Percentiles rank a stretch among this genome's conserved stretches.
Conservation (phyloP, 345 rosid species). For the Citrus trifoliata region DNA sequence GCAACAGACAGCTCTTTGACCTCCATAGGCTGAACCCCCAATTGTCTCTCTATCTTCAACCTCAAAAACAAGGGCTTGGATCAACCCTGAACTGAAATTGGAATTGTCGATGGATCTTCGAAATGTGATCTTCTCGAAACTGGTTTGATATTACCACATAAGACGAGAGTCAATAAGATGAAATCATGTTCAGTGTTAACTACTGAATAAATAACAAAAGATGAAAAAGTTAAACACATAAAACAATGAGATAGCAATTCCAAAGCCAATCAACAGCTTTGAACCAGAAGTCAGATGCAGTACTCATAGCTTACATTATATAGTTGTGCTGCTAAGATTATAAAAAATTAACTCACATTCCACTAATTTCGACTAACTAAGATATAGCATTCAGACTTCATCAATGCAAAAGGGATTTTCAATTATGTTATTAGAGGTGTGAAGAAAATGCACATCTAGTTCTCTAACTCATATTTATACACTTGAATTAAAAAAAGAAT, state of each 20-base stretch:
- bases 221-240: neutral
- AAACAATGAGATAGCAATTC: neutral
- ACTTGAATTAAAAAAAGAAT: neutral
- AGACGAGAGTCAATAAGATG: constrained; percentile 13
- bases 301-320: neutral
- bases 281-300: neutral
- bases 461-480: neutral
- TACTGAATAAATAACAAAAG: neutral
- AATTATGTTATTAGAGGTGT: neutral
- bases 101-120: constrained; percentile 44
- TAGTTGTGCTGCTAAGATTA: neutral
- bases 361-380: neutral
- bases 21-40: constrained; percentile 98
- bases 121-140: constrained; percentile 82
- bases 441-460: neutral
- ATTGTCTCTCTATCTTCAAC: constrained; percentile 81
- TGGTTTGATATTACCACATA: constrained; percentile 25
- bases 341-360: neutral
- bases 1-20: constrained; percentile 95
- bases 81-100: constrained; percentile 47
- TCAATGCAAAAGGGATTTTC: neutral
- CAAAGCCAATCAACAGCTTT: neutral
- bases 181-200: neutral
- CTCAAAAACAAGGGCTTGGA: constrained; percentile 79
- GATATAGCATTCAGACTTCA: neutral